phyloP scores from a whole-genome alignment of 2,329 filamentous ascomycete species.

The Fusarium drepaniforme region DNA sequence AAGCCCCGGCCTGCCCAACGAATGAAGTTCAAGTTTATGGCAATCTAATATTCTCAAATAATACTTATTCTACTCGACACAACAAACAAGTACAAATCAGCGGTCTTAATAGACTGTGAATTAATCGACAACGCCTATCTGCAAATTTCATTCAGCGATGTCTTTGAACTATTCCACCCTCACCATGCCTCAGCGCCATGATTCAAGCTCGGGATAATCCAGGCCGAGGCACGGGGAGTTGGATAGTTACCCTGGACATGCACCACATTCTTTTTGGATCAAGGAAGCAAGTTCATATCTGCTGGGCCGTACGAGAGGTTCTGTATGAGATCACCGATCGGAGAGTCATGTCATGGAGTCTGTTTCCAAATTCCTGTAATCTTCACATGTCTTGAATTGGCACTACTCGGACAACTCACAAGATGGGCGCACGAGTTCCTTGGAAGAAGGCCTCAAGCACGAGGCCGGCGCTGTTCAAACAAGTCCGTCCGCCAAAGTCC shows the following conservation, averaged over 20 bases:
- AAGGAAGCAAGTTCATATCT: neutral
- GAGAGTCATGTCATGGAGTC: neutral
- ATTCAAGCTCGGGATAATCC: neutral
- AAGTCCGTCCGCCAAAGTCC: constrained; percentile 20
- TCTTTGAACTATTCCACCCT: neutral
- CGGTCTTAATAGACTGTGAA: neutral
- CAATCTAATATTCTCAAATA: neutral
- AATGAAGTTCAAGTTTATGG: neutral
- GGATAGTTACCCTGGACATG: neutral
- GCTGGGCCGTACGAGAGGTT: neutral
- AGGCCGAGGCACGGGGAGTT: neutral
- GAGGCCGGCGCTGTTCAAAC: constrained; percentile 10
- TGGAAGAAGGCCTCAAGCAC: constrained; percentile 12
- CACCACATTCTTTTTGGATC: constrained; percentile 3
- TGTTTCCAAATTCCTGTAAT: neutral
- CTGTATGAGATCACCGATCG: constrained; percentile 17
- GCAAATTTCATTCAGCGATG: neutral
- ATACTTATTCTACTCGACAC: neutral
- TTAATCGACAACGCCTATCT: too few species aligned
- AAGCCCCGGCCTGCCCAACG: neutral
- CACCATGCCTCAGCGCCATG: neutral
- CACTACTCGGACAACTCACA: constrained; percentile 20
- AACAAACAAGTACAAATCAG: neutral
- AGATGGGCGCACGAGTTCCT: constrained; percentile 27
- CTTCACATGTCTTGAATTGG: constrained; percentile 29